Percentiles rank a stretch among this genome's conserved stretches.
Conservation (phyloP, 1,284 basidiomycete species). For the Papiliotrema nemorosa region DNA sequence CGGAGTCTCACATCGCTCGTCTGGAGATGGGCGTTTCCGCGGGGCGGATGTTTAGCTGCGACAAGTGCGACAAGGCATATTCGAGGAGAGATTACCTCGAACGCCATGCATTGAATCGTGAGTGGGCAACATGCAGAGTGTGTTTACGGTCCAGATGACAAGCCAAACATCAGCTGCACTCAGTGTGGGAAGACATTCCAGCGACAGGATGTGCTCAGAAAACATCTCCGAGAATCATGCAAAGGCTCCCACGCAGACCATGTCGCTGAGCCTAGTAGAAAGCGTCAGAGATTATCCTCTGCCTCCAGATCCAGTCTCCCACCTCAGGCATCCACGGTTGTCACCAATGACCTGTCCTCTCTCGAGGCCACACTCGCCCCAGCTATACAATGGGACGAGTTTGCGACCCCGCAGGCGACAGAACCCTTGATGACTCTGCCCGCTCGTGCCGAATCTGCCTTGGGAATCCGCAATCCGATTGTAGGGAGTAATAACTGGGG, state of each 20-base stretch:
- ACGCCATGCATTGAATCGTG: constrained; percentile 20
- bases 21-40: too few species aligned
- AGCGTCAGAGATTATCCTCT: neutral
- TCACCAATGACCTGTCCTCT: neutral
- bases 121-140: neutral
- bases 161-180: constrained; percentile 6
- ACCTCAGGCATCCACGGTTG: neutral
- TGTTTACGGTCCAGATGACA: constrained; percentile 6
- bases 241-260: neutral
- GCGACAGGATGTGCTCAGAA: constrained; percentile 16
- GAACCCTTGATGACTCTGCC: neutral
- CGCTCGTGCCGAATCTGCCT: neutral
- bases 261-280: neutral
- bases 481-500: neutral
- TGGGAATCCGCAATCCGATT: neutral
- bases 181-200: constrained; percentile 12
- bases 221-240: constrained; percentile 13
- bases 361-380: neutral
- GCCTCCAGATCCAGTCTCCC: neutral
- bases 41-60: constrained; percentile 43
- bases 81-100: constrained; percentile 17
- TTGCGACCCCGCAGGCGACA: neutral
- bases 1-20: too few species aligned
- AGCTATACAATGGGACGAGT: neutral
- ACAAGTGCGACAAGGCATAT: constrained; percentile 14